Evolutionary conservation across 345 rosid species (phyloP).

Genomic region (Pistacia vera): DNA sequence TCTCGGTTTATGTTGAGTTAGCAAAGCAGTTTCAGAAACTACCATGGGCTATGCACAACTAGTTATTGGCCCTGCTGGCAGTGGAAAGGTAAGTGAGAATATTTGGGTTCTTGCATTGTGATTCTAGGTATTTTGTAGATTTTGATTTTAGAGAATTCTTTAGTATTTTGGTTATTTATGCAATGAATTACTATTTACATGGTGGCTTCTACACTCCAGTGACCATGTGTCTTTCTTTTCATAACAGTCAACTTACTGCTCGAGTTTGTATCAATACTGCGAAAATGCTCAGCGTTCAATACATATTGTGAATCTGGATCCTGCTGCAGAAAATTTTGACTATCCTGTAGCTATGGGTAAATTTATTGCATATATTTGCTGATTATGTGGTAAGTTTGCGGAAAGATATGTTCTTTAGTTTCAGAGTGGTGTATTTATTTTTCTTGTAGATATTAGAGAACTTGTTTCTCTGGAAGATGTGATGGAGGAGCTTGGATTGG

Average conservation of each 20-base stretch:
- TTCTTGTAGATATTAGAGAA: constrained; percentile 78
- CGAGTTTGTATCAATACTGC: constrained; percentile 72
- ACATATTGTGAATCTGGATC: constrained; percentile 80
- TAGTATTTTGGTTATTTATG: background rate
- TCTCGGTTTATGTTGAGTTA: background rate
- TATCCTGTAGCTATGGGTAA: constrained; percentile 93
- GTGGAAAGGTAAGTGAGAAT: constrained; percentile 36
- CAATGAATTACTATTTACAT: background rate
- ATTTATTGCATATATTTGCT: constrained; percentile 15
- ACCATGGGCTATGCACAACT: constrained; percentile 48
- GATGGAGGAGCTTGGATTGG: constrained; percentile 86
- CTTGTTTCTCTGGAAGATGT: constrained; percentile 89
- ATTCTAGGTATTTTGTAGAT: background rate
- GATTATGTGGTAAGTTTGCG: background rate
- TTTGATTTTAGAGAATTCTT: background rate
- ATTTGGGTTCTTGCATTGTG: too few relatives aligned
- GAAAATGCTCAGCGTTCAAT: constrained; percentile 64
- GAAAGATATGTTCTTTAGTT: background rate
- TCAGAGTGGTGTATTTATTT: background rate
- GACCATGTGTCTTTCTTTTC: background rate
- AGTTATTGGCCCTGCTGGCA: constrained; percentile 50
- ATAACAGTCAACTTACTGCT: constrained; percentile 86
- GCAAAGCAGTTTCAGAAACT: background rate
- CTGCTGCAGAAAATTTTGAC: constrained; percentile 88
- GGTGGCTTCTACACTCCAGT: background rate